Evolutionary conservation across 805 yeast genomes (phyloP).

Genomic region (Wickerhamomyces chambardii): DNA sequence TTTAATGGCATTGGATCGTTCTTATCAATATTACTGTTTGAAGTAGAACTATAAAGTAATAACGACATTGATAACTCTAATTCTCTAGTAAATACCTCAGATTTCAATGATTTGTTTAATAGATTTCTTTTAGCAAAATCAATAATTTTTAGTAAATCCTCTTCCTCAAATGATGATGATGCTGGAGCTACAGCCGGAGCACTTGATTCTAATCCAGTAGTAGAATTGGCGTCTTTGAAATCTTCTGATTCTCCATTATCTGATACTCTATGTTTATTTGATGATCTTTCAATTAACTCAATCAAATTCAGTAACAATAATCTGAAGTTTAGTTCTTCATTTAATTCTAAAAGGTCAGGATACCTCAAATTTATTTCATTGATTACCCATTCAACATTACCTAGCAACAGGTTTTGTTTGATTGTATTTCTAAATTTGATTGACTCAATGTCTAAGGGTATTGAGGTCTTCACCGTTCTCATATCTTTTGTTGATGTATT

Average conservation of each 20-base stretch:
- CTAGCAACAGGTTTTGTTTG: constrained; percentile 43
- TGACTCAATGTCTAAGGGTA: constrained; percentile 34
- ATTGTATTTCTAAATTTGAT: constrained; percentile 45
- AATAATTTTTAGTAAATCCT: constrained; percentile 44
- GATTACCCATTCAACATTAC: constrained; percentile 54
- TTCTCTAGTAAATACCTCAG: constrained; percentile 53
- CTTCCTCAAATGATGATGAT: constrained; percentile 21
- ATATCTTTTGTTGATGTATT: constrained; percentile 2
- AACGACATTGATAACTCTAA: constrained; percentile 81
- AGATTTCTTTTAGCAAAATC: constrained; percentile 53
- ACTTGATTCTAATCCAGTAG: not conserved
- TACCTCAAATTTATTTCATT: constrained; percentile 44
- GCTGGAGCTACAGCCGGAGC: constrained; percentile 7
- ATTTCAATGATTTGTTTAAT: constrained; percentile 51
- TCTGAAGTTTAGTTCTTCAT: constrained; percentile 61
- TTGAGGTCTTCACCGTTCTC: constrained; percentile 1
- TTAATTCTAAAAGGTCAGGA: constrained; percentile 57
- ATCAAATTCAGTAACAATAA: constrained; percentile 64
- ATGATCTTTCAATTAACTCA: constrained; percentile 55
- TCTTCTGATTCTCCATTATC: constrained; percentile 14
- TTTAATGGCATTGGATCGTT: constrained; percentile 42
- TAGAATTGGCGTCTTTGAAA: no score
- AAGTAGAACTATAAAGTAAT: constrained; percentile 37
- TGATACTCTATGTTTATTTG: constrained; percentile 17
- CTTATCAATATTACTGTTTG: constrained; percentile 7